These are phyloP conservation scores for Conoideocrella luteorostrata DNA, from an alignment of 2,329 filamentous ascomycete species.

Conservation along the genomic window DNA sequence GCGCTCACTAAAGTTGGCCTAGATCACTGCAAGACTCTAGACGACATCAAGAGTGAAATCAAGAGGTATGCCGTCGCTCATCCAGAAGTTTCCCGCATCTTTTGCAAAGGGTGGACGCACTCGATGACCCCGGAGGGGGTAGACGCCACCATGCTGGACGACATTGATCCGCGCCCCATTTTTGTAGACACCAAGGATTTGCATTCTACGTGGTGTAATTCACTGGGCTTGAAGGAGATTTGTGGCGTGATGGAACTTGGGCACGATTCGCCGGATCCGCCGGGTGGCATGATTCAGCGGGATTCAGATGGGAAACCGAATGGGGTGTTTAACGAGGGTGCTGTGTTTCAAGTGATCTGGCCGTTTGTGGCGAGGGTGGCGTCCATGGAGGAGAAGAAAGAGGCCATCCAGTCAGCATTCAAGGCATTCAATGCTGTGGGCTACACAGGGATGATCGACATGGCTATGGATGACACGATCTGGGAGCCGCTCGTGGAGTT, in stretches of 20 bases:
- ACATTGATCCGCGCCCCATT: slow-evolving; percentile 47
- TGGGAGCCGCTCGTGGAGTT: slow-evolving; percentile 47
- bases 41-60: slow-evolving; percentile 43
- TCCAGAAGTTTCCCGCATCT: slow-evolving; percentile 40
- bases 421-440: slow-evolving; percentile 44
- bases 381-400: slow-evolving; percentile 40
- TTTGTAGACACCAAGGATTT: slow-evolving; percentile 52
- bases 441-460: slow-evolving; percentile 50
- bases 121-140: slow-evolving; percentile 40
- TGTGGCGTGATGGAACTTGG: slow-evolving; percentile 31
- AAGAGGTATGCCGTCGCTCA: slow-evolving; percentile 38
- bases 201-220: slow-evolving; percentile 52
- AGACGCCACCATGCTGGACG: slow-evolving; percentile 38
- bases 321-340: slow-evolving; percentile 47
- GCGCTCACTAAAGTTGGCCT: slow-evolving; percentile 45
- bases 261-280: slow-evolving; percentile 36
- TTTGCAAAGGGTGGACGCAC: slow-evolving; percentile 52
- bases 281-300: slow-evolving; percentile 46
- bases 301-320: slow-evolving; percentile 40
- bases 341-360: slow-evolving; percentile 48
- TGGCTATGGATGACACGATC: slow-evolving; percentile 54
- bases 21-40: slow-evolving; percentile 39
- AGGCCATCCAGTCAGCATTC: slow-evolving; percentile 41
- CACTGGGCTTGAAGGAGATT: slow-evolving; percentile 40
- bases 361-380: slow-evolving; percentile 44